These are phyloP conservation scores for Nicotiana obtusifolia DNA, from an alignment of 257 asterid species.

Conservation along the genomic window DNA sequence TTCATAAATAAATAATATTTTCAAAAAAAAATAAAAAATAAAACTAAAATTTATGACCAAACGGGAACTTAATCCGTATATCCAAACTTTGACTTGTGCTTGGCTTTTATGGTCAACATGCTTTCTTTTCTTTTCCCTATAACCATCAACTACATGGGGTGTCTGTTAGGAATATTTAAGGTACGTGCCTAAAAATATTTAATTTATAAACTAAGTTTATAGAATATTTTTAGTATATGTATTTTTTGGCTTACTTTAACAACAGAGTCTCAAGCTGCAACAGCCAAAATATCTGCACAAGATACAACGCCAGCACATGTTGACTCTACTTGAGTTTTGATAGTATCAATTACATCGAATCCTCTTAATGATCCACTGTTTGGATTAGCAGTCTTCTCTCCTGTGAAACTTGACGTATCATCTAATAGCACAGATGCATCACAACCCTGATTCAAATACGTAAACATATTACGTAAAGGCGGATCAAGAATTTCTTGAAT, in stretches of 20 bases:
- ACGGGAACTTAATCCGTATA: too few relatives aligned
- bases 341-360: background rate
- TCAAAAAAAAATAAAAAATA: too few relatives aligned
- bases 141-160: background rate
- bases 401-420: background rate
- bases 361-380: background rate
- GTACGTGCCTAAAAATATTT: too few relatives aligned
- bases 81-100: background rate
- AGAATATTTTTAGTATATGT: too few relatives aligned
- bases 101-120: background rate
- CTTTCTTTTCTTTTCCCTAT: background rate
- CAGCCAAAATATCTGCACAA: background rate
- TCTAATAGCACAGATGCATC: constrained; percentile 3
- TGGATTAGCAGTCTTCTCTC: background rate
- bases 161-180: background rate
- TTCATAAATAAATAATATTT: too few relatives aligned
- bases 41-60: too few relatives aligned
- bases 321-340: background rate
- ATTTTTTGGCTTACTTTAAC: background rate
- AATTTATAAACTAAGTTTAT: too few relatives aligned
- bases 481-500: too few relatives aligned
- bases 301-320: background rate
- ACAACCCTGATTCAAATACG: background rate
- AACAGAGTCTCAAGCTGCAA: background rate
- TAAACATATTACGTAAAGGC: background rate